Evolutionary conservation across 1,284 basidiomycete species (phyloP), one percentile per base, ranked within the genome.

Genomic region (Pseudozyma tsukubaensis): DNA sequence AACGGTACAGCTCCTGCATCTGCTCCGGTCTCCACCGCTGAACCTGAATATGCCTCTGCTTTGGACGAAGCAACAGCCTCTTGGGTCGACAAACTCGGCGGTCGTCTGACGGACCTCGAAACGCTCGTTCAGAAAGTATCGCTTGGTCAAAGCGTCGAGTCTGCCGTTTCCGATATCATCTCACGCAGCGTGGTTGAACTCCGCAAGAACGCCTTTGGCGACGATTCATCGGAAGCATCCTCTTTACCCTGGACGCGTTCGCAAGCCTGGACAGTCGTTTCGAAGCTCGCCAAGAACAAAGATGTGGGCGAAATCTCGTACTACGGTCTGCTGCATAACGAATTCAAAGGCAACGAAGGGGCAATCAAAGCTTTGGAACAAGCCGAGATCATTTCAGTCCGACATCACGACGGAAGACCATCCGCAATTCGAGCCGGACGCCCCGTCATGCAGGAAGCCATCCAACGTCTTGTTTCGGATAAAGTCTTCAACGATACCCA

Each of bases 161-260:
- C 71, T 13, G 79, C 80, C 0, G 80, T 80, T 3, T 59, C 73
- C 35, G 73, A 84, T 44, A 82, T 80, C 77, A 90, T 97, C 76
- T 86, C 86, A 39, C 89, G 91, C 42, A 91, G 90, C 36, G 90
- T 94, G 9, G 89, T 90, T 45, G 94, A 97, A 85, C 86, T 97
- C 50, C 88, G 92, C 50, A 97, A 97, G 88, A 91, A 89, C 57
- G 93, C 93, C 0, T 98, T 97, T 82, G 96, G 94, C 0, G 94
- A 97, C 79, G 94, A 96, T 81, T 50, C 67, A 16, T 92, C 94
- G 55, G 94, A 97, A 80, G 91, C 92, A 4, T 94, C 93, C 85
- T 87, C 85, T 51, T 85, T 97, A 24, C 87, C 90, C 0, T 99
- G 96, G 96, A 89, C 90, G 9, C 88, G 92, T 48, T 91, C 92